Conservation (phyloP, 2,329 filamentous ascomycete species). For the Sporothrix pseudoabietina region DNA sequence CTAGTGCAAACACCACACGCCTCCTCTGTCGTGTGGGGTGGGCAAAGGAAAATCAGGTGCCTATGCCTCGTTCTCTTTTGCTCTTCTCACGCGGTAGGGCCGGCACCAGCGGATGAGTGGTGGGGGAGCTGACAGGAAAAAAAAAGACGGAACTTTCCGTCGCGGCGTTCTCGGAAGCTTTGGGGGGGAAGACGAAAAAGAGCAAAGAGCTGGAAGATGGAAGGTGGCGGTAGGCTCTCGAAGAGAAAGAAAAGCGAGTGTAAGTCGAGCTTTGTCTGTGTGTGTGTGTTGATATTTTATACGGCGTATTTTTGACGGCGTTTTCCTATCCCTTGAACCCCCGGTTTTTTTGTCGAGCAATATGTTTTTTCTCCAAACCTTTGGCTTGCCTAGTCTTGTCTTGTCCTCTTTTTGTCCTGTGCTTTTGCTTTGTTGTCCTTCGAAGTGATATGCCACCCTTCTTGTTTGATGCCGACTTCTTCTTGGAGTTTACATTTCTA, state of each 20-base stretch:
- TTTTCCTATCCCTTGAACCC: background rate
- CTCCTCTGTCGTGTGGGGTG: background rate
- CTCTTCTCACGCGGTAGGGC: background rate
- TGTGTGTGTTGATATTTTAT: background rate
- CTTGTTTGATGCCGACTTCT: background rate
- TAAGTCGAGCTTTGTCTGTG: conserved; percentile 3
- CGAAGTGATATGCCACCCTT: background rate
- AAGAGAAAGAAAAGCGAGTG: background rate
- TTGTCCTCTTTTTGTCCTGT: background rate
- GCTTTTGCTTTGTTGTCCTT: background rate
- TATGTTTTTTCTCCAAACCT: background rate
- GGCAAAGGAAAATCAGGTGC: background rate
- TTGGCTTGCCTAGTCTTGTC: background rate
- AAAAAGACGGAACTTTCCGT: background rate
- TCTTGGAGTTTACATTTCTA: background rate
- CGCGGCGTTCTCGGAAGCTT: background rate
- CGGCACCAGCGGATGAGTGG: background rate
- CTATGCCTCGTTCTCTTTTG: background rate
- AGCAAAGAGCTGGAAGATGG: background rate
- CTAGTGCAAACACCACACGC: conserved; percentile 4
- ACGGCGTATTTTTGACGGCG: conserved; percentile 21
- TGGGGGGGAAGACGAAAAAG: background rate
- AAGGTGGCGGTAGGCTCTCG: background rate
- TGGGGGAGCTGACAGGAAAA: background rate
- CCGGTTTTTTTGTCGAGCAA: conserved; percentile 4